Conservation (phyloP, 768 basidiomycete species). For the Termitomyces eurrhizus region DNA sequence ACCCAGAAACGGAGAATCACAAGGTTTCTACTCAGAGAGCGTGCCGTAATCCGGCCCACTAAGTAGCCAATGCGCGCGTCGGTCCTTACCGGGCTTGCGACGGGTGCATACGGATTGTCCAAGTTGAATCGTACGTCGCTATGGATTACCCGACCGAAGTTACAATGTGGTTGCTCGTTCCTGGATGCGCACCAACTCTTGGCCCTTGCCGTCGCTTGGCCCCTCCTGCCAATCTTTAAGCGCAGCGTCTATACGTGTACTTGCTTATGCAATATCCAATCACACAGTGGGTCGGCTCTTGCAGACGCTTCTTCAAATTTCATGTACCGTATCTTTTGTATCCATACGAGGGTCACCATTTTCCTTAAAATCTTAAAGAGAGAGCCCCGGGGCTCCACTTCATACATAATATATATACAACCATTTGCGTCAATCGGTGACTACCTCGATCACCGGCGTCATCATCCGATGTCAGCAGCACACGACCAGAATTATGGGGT, state of each 20-base stretch:
- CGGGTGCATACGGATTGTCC: neutral
- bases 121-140: neutral
- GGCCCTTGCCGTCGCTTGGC: neutral
- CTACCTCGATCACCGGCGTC: conserved; percentile 1
- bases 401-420: neutral
- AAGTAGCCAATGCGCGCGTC: neutral
- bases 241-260: neutral
- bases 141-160: neutral
- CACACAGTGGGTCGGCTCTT: neutral
- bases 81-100: neutral
- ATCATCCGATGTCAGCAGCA: neutral
- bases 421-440: neutral
- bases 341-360: neutral
- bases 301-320: neutral
- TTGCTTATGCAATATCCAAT: neutral
- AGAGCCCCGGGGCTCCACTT: neutral
- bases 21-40: neutral
- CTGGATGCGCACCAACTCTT: conserved; percentile 2
- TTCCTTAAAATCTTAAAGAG: neutral
- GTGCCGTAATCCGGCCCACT: neutral
- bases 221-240: too few species aligned
- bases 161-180: neutral
- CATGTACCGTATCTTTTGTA: neutral
- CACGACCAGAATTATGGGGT: neutral
- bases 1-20: neutral